These are phyloP conservation scores for Gelatoporia subvermispora DNA, from an alignment of 768 basidiomycete species.

Conservation along the genomic window DNA sequence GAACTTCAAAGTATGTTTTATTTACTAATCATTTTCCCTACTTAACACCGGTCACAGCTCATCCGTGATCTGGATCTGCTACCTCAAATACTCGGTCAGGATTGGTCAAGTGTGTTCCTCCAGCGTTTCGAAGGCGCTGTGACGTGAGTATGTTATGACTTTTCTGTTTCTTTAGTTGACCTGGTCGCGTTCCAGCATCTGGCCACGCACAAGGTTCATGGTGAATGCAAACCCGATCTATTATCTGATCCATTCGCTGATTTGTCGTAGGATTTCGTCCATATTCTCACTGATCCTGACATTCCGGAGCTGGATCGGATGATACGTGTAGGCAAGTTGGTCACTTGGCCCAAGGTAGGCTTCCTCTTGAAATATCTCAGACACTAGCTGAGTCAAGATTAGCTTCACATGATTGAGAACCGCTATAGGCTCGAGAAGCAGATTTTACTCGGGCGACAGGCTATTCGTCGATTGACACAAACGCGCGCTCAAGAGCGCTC, in stretches of 20 bases:
- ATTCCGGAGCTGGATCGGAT: conserved; percentile 76
- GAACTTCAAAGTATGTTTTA: conserved; percentile 71
- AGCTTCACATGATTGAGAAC: conserved; percentile 95
- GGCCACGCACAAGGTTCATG: conserved; percentile 77
- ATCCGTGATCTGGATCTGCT: conserved; percentile 95
- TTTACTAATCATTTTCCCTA: not conserved
- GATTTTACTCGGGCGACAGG: conserved; percentile 73
- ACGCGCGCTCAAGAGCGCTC: conserved; percentile 13
- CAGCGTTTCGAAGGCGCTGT: conserved; percentile 89
- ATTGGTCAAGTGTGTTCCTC: conserved; percentile 95
- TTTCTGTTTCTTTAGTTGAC: not conserved
- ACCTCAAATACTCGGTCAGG: conserved; percentile 88
- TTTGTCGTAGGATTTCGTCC: conserved; percentile 67
- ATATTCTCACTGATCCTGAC: conserved; percentile 81
- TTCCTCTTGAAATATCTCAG: not conserved
- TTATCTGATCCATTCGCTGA: not conserved
- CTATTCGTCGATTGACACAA: conserved; percentile 54
- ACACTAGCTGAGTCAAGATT: not conserved
- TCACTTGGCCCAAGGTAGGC: conserved; percentile 94
- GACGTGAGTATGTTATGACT: conserved; percentile 50
- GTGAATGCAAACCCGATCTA: conserved; percentile 31
- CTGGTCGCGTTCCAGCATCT: conserved; percentile 46
- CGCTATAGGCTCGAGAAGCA: conserved; percentile 81
- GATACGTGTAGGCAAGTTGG: conserved; percentile 81
- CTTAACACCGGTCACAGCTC: conserved; percentile 41